A percentile compares a stretch with the other conserved stretches of the same genome.
phyloP scores from a whole-genome alignment of 805 yeast species.

The Kluyveromyces aestuarii region DNA sequence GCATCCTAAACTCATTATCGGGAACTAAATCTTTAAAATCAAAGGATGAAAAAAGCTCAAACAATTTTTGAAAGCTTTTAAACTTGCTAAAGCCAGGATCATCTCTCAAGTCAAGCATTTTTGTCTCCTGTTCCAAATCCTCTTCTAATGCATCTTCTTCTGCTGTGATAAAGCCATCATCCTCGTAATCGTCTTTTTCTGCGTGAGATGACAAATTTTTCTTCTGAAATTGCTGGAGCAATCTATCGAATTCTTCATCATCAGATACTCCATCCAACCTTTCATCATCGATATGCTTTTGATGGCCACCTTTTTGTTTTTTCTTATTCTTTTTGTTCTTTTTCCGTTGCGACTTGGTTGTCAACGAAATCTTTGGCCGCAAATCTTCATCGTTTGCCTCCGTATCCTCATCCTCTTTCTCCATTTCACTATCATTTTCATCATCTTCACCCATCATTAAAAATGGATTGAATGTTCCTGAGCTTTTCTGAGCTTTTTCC shows the following conservation, averaged over 20 bases:
- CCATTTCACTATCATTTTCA: slow-evolving; percentile 12
- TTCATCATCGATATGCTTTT: slow-evolving; percentile 11
- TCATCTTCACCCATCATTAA: slow-evolving; percentile 2
- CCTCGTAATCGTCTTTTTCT: slow-evolving; percentile 22
- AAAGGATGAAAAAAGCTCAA: slow-evolving; percentile 12
- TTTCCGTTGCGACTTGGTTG: slow-evolving; percentile 22
- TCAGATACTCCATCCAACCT: slow-evolving; percentile 24
- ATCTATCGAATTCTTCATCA: slow-evolving; percentile 51
- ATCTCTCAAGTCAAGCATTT: slow-evolving; percentile 28
- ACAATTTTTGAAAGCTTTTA: slow-evolving; percentile 8
- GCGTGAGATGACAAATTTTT: slow-evolving; percentile 17
- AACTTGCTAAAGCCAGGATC: slow-evolving; percentile 20
- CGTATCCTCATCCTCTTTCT: slow-evolving; percentile 10
- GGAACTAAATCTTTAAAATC: slow-evolving; percentile 50
- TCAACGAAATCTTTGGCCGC: slow-evolving; percentile 3
- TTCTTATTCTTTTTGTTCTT: slow-evolving; percentile 20
- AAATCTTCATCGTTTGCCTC: slow-evolving; percentile 3
- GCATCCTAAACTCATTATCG: slow-evolving; percentile 58
- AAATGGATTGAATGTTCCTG: neutral
- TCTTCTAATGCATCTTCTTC: slow-evolving; percentile 20
- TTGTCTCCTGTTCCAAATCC: slow-evolving; percentile 21
- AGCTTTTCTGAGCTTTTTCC: slow-evolving; percentile 1
- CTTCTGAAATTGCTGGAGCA: slow-evolving; percentile 37
- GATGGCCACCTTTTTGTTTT: slow-evolving; percentile 17
- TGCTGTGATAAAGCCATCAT: slow-evolving; percentile 38